Conservation (phyloP, 352 stramenopile species). For the Globisporangium abappressorium region DNA sequence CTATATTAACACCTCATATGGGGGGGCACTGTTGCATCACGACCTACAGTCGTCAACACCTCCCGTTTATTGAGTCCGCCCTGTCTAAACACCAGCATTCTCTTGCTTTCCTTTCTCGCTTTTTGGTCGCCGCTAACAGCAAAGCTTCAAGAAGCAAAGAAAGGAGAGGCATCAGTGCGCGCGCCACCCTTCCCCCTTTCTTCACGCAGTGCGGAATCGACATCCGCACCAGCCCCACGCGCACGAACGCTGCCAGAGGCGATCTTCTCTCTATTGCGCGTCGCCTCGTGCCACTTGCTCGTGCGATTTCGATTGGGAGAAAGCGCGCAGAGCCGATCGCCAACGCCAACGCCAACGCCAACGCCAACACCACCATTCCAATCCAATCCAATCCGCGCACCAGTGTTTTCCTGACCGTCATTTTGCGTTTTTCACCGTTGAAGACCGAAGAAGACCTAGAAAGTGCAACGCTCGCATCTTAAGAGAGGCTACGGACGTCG, state of each 20-base stretch:
- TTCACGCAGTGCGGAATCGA: constrained; percentile 9
- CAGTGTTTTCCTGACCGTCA: constrained; percentile 1
- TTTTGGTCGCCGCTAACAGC: neutral
- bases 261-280: neutral
- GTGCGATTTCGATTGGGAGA: neutral
- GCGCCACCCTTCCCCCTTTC: neutral
- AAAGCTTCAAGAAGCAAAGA: constrained; percentile 14
- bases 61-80: neutral
- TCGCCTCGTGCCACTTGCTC: neutral
- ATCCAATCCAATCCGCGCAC: neutral
- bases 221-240: neutral
- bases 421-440: neutral
- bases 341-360: too few species aligned
- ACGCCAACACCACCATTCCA: neutral
- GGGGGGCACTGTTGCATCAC: neutral
- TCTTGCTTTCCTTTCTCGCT: constrained; percentile 1
- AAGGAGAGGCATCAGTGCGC: neutral
- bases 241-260: too few species aligned
- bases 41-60: neutral
- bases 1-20: neutral
- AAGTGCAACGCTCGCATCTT: neutral
- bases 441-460: constrained; percentile 4
- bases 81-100: neutral
- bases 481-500: neutral
- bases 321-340: neutral